Conservation (phyloP, 2,329 filamentous ascomycete species). For the Onygenales sp. region DNA sequence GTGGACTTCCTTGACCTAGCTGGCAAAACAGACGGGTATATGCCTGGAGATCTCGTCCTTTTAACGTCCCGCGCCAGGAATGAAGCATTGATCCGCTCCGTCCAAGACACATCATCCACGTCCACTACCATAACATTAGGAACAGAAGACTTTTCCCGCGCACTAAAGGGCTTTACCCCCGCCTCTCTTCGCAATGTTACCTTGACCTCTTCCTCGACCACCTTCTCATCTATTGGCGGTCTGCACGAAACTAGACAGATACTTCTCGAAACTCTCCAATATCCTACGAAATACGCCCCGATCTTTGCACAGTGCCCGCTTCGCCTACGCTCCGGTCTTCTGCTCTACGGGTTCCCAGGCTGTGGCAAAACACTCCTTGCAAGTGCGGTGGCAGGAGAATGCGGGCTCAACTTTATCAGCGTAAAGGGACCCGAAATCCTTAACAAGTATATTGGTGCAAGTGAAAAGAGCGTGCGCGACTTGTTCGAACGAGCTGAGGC, state of each 20-base stretch:
- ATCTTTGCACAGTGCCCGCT: constrained; percentile 95
- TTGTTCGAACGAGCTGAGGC: constrained; percentile 82
- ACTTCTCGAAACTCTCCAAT: constrained; percentile 90
- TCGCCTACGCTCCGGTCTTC: constrained; percentile 81
- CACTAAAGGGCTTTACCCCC: constrained; percentile 86
- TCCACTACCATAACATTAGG: constrained; percentile 54
- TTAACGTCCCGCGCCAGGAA: constrained; percentile 81
- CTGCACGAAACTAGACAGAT: constrained; percentile 76
- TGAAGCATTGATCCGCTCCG: constrained; percentile 80
- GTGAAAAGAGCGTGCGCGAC: constrained; percentile 91
- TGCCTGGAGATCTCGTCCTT: constrained; percentile 86
- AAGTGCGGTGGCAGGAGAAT: constrained; percentile 94
- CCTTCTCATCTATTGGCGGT: constrained; percentile 86
- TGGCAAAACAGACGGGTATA: constrained; percentile 91
- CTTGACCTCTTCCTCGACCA: constrained; percentile 83
- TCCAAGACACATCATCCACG: constrained; percentile 44
- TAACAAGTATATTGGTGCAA: constrained; percentile 98
- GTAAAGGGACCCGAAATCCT: constrained; percentile 97
- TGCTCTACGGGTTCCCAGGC: constrained; percentile 90
- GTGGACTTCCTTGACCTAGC: constrained; percentile 90
- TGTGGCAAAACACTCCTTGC: constrained; percentile 95
- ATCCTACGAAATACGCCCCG: constrained; percentile 94
- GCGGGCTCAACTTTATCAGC: constrained; percentile 94
- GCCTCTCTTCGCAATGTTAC: constrained; percentile 91
- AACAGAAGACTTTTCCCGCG: constrained; percentile 69